These are phyloP conservation scores for Spiromastix sp. DNA, from an alignment of 2,329 filamentous ascomycete genomes.

Conservation along the genomic window DNA sequence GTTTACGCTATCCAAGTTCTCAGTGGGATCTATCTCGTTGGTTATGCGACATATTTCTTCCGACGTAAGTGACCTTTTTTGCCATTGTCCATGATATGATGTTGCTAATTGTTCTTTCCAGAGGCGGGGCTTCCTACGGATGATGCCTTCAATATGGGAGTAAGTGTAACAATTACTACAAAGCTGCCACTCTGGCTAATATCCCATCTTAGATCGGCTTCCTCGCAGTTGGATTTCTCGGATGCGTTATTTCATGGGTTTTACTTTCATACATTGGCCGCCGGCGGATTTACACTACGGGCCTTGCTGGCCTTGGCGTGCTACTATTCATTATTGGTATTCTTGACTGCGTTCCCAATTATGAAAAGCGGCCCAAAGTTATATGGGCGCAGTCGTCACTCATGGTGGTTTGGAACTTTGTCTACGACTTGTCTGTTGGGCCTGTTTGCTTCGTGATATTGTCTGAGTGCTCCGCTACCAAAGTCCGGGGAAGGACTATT, in stretches of 20 bases:
- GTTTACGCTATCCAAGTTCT: constrained; percentile 36
- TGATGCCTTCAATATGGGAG: constrained; percentile 29
- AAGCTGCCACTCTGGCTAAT: not conserved
- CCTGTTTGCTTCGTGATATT: constrained; percentile 36
- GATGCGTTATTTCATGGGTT: constrained; percentile 27
- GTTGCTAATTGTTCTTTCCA: constrained; percentile 1
- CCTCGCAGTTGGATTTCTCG: constrained; percentile 28
- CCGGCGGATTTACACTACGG: constrained; percentile 22
- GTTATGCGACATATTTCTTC: constrained; percentile 23
- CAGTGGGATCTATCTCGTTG: constrained; percentile 33
- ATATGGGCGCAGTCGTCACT: constrained; percentile 26
- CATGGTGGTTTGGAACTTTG: constrained; percentile 29
- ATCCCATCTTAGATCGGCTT: constrained; percentile 19
- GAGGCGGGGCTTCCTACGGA: constrained; percentile 20
- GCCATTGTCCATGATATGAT: not conserved
- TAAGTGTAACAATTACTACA: constrained; percentile 7
- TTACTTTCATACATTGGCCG: constrained; percentile 25
- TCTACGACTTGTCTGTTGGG: constrained; percentile 32
- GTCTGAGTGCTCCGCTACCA: constrained; percentile 36
- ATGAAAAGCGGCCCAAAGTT: constrained; percentile 9
- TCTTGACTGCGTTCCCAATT: constrained; percentile 27
- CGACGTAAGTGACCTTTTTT: constrained; percentile 4
- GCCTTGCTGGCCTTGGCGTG: constrained; percentile 21
- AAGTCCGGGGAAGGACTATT: constrained; percentile 37
- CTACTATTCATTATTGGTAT: constrained; percentile 31